Conservation (phyloP, 352 stramenopile genomes). For the Pythium dissotocum region DNA sequence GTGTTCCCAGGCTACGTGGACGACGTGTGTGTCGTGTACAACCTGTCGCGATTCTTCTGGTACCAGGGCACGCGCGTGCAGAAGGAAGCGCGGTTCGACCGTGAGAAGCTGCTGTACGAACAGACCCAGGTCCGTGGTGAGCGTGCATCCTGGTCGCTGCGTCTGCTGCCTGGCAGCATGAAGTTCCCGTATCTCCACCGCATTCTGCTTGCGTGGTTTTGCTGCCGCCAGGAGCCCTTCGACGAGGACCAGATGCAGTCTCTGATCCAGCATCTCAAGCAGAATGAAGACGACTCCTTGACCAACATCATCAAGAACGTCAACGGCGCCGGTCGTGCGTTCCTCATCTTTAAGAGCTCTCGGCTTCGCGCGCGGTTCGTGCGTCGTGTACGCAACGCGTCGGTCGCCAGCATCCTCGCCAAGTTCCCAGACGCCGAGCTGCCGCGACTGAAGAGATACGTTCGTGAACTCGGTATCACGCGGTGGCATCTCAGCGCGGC, state of each 20-base stretch:
- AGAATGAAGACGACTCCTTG: conserved; percentile 53
- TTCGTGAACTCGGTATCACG: conserved; percentile 78
- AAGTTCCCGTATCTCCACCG: conserved; percentile 63
- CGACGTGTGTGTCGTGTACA: conserved; percentile 81
- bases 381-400: conserved; percentile 69
- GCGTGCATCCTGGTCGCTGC: conserved; percentile 62
- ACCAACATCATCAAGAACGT: conserved; percentile 64
- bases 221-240: conserved; percentile 52
- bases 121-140: conserved; percentile 30
- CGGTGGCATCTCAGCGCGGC: conserved; percentile 75
- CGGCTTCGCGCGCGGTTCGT: conserved; percentile 76
- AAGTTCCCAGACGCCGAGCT: conserved; percentile 66
- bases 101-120: conserved; percentile 59
- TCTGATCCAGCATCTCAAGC: conserved; percentile 59
- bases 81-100: conserved; percentile 57
- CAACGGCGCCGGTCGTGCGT: conserved; percentile 71
- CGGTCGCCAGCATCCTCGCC: conserved; percentile 72
- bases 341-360: conserved; percentile 81
- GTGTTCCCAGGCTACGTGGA: conserved; percentile 83
- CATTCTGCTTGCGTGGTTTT: conserved; percentile 47
- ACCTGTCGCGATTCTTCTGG: conserved; percentile 73
- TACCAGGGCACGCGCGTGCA: conserved; percentile 50
- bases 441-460: conserved; percentile 63
- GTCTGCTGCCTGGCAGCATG: conserved; percentile 66
- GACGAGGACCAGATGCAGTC: conserved; percentile 41